phyloP scores from a whole-genome alignment of 116 monocot species.

The Zostera marina region DNA sequence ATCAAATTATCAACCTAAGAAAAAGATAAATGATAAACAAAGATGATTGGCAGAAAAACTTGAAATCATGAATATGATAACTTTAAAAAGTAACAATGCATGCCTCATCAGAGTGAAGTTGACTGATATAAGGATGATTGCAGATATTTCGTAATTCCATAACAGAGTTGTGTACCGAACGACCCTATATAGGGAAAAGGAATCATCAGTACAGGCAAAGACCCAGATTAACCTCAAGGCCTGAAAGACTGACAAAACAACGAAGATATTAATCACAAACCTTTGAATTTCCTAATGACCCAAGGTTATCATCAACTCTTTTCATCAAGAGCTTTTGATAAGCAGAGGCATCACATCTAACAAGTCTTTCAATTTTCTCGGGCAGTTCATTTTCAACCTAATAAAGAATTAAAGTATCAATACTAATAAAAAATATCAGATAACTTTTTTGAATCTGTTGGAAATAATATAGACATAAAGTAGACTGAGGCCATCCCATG shows the following conservation, averaged over 20 bases:
- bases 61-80: background rate
- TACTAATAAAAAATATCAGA: background rate
- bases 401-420: slow-evolving; percentile 3
- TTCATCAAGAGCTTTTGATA: slow-evolving; percentile 99
- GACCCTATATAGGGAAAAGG: slow-evolving; percentile 37
- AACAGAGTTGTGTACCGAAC: slow-evolving; percentile 88
- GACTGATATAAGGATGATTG: slow-evolving; percentile 97
- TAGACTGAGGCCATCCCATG: too few species aligned
- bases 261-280: slow-evolving; percentile 18
- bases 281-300: slow-evolving; percentile 71
- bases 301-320: slow-evolving; percentile 96
- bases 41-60: background rate
- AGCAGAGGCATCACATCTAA: slow-evolving; percentile 96
- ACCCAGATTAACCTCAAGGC: background rate
- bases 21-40: background rate
- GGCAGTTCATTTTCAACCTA: slow-evolving; percentile 98
- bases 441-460: too few species aligned
- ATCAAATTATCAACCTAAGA: slow-evolving; percentile 62
- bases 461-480: too few species aligned
- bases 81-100: background rate
- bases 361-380: slow-evolving; percentile 97
- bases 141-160: slow-evolving; percentile 99
- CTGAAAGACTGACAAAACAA: background rate
- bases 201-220: background rate
- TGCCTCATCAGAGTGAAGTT: slow-evolving; percentile 89